Evolutionary conservation across 2,329 filamentous ascomycete species (phyloP), one percentile per base, ranked within the genome.

Genomic region (Hypoxylon sp.): DNA sequence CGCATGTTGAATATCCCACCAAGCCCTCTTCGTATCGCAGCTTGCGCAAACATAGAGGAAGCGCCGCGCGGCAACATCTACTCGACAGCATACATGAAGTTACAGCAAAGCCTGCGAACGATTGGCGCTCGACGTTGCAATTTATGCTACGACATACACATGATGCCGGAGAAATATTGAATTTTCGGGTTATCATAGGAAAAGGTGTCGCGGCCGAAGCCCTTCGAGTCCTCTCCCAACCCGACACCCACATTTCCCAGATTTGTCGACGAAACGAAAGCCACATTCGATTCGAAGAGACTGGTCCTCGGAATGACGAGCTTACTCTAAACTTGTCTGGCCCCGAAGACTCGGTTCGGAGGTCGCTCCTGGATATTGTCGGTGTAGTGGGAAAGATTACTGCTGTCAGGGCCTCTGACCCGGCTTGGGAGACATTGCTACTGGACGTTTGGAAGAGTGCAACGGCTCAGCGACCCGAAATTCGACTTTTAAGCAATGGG

Each of bases 171-270:
- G 50, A 62, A 23, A 44, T 55, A 21, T 38, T 65, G 19, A 45
- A 67, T 46, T 65, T 69, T 44, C 63, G 61, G 26, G 54, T 68
- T 6, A 47, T 59, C n/a, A 59, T 69, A 19, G 63, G 63, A 12
- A 63, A 35, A 32, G 51, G 35, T n/a, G 50, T 57, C 8, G 61
- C 63, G 5, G 56, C 51, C 11, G 54, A 63, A 30, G 60, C 64
- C n/a, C 60, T 55, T 5, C 29, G 49, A 19, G 7, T 45, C 2
- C 53, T 67, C 8, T 61, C 57, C 9, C 57, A 55, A 5, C 47
- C 59, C 15, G 63, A 67, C 41, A 63, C 58, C 7, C 61, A 56
- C 27, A 48, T 67, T 15, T 48, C 53, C 37, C 57, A 59, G 15
- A 63, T 65, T 19, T 50, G 59, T 17, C 57, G 52, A 27, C 64